Percentiles rank a stretch among this genome's conserved stretches.
These are phyloP conservation scores for Cystofilobasidium macerans DNA, from an alignment of 768 basidiomycete species.

Conservation along the genomic window DNA sequence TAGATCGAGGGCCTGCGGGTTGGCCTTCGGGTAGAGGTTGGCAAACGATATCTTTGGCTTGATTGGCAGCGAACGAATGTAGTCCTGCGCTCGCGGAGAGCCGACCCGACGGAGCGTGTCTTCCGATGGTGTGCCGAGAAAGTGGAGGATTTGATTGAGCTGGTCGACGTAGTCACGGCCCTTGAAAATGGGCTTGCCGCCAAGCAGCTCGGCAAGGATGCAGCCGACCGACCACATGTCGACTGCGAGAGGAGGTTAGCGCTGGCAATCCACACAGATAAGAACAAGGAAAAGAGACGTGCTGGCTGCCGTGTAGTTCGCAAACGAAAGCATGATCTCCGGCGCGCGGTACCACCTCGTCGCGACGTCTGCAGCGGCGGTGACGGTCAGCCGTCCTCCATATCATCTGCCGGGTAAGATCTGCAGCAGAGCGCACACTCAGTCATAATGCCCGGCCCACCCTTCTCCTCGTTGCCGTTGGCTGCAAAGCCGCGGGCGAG, in stretches of 20 bases:
- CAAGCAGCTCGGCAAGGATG: constrained; percentile 44
- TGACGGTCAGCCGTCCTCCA: not conserved
- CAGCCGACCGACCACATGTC: constrained; percentile 45
- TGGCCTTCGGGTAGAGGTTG: constrained; percentile 84
- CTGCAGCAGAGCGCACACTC: constrained; percentile 53
- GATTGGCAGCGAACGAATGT: constrained; percentile 94
- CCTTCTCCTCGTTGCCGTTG: constrained; percentile 38
- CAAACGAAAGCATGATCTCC: constrained; percentile 86
- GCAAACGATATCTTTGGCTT: constrained; percentile 87
- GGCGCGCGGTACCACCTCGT: constrained; percentile 37
- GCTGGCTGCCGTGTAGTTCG: constrained; percentile 42
- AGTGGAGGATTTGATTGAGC: constrained; percentile 92
- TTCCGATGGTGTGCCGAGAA: constrained; percentile 94
- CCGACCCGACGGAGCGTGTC: constrained; percentile 93
- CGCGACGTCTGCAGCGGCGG: constrained; percentile 1
- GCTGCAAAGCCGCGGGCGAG: constrained; percentile 88
- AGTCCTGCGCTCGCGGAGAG: constrained; percentile 89
- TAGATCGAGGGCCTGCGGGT: constrained; percentile 85
- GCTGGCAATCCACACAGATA: not conserved
- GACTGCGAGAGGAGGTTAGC: constrained; percentile 27
- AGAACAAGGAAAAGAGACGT: constrained; percentile 12
- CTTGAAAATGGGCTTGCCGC: constrained; percentile 32
- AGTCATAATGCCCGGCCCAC: constrained; percentile 78
- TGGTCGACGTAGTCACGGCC: constrained; percentile 72
- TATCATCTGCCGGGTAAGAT: not conserved